phyloP scores from a whole-genome alignment of 2,329 filamentous ascomycete genomes.

The Neonectria hederae region DNA sequence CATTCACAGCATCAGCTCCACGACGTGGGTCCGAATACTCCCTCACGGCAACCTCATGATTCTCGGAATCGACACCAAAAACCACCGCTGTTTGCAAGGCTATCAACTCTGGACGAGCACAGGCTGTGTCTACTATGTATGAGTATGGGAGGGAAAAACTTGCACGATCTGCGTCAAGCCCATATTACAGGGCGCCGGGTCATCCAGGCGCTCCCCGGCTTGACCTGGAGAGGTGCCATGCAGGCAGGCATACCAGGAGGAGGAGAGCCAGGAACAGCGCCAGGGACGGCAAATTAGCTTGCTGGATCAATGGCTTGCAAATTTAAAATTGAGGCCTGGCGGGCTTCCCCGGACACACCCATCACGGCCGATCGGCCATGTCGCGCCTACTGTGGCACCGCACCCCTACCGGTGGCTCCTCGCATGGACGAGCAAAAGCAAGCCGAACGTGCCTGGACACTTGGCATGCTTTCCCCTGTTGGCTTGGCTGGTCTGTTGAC shows the following conservation, averaged over 20 bases:
- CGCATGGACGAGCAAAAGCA: slow-evolving; percentile 30
- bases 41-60: background rate
- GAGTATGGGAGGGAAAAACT: slow-evolving; percentile 7
- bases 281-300: slow-evolving; percentile 40
- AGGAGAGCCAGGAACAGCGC: background rate
- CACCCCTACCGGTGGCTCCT: slow-evolving; percentile 20
- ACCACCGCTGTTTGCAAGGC: background rate
- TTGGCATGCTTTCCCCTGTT: slow-evolving; percentile 33
- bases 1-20: slow-evolving; percentile 4
- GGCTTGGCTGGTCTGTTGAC: slow-evolving; percentile 24
- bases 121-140: background rate
- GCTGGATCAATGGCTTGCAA: slow-evolving; percentile 45
- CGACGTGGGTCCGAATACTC: slow-evolving; percentile 12
- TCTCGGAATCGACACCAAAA: background rate
- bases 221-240: slow-evolving; percentile 27
- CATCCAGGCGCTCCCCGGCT: slow-evolving; percentile 30
- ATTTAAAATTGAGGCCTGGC: slow-evolving; percentile 43
- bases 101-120: background rate
- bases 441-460: slow-evolving; percentile 20
- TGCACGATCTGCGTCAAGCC: slow-evolving; percentile 36
- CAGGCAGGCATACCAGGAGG: slow-evolving; percentile 20
- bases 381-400: slow-evolving; percentile 30
- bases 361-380: slow-evolving; percentile 37
- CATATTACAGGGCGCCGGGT: slow-evolving; percentile 37
- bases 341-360: slow-evolving; percentile 44